A percentile compares a stretch with the other conserved stretches of the same genome.
phyloP scores from a whole-genome alignment of 441 rosid species.

The Arabidopsis hybrid region DNA sequence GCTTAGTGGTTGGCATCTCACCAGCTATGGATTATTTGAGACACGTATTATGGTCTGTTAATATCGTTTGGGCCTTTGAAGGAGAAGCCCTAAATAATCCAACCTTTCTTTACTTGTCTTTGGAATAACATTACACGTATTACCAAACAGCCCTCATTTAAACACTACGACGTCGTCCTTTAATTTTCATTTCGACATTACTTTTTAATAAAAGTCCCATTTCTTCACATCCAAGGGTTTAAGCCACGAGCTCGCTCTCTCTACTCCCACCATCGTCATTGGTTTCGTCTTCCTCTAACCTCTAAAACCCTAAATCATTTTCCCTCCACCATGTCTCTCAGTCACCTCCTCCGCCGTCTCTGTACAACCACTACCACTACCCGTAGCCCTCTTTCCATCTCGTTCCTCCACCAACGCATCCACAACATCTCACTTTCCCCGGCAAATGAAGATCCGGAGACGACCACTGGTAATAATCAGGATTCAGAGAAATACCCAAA shows the following conservation, averaged over 20 bases:
- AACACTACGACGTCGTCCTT: neutral
- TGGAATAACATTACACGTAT: neutral
- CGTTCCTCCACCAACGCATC: slow-evolving; percentile 44
- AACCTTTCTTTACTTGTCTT: neutral
- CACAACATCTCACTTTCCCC: slow-evolving; percentile 41
- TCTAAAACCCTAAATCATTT: slow-evolving; percentile 42
- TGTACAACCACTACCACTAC: slow-evolving; percentile 19
- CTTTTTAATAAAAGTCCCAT: neutral
- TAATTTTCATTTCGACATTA: neutral
- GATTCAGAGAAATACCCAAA: neutral
- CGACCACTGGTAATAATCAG: slow-evolving; percentile 10
- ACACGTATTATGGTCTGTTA: slow-evolving; percentile 92
- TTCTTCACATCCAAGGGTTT: slow-evolving; percentile 39
- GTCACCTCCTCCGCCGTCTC: slow-evolving; percentile 59
- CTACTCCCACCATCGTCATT: neutral
- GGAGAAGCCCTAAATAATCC: no score
- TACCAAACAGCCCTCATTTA: slow-evolving; percentile 35
- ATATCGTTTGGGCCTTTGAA: slow-evolving; percentile 57
- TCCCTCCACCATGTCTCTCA: slow-evolving; percentile 54
- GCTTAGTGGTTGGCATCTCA: slow-evolving; percentile 88
- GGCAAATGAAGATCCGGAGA: slow-evolving; percentile 2
- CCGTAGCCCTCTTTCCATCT: slow-evolving; percentile 34
- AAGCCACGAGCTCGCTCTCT: slow-evolving; percentile 19
- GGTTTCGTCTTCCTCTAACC: slow-evolving; percentile 22
- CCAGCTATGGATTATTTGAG: slow-evolving; percentile 90